These are phyloP conservation scores for Trichoderma orchidacearum DNA, from an alignment of 495 filamentous ascomycete genomes.

Conservation along the genomic window DNA sequence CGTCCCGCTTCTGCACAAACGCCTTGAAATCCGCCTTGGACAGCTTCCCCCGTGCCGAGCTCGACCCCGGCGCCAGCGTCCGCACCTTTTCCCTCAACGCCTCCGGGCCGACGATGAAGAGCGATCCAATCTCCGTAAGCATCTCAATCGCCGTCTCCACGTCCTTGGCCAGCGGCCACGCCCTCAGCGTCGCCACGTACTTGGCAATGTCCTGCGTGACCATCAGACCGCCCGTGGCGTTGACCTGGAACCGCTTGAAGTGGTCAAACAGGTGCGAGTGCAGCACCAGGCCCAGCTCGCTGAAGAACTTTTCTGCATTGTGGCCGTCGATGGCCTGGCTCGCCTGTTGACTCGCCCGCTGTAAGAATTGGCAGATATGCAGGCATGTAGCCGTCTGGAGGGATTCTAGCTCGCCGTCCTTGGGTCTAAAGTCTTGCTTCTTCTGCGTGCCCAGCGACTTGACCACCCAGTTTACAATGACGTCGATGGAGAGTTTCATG, in stretches of 20 bases:
- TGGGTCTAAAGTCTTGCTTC: conserved; percentile 85
- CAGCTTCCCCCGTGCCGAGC: conserved; percentile 29
- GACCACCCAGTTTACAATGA: conserved; percentile 62
- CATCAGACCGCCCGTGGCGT: conserved; percentile 83
- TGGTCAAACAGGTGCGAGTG: conserved; percentile 74
- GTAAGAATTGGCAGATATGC: conserved; percentile 63
- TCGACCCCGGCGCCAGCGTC: conserved; percentile 39
- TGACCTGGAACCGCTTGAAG: conserved; percentile 85
- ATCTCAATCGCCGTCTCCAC: conserved; percentile 65
- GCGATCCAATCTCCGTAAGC: conserved; percentile 82
- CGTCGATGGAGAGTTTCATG: conserved; percentile 76
- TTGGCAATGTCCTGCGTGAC: conserved; percentile 91
- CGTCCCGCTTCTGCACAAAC: conserved; percentile 71
- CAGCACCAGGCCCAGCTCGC: conserved; percentile 74
- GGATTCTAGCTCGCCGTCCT: conserved; percentile 67
- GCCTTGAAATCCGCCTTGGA: conserved; percentile 64
- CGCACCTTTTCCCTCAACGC: conserved; percentile 61
- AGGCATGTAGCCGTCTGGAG: conserved; percentile 80
- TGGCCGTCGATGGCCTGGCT: conserved; percentile 57
- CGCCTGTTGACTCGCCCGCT: conserved; percentile 44
- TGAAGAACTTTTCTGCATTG: conserved; percentile 64
- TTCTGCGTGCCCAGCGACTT: conserved; percentile 69
- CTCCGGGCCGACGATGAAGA: conserved; percentile 91
- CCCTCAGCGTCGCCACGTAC: conserved; percentile 70
- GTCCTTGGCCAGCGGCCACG: conserved; percentile 62